phyloP scores from a whole-genome alignment of 139 green algal genomes.

The Picochlorum sp. region DNA sequence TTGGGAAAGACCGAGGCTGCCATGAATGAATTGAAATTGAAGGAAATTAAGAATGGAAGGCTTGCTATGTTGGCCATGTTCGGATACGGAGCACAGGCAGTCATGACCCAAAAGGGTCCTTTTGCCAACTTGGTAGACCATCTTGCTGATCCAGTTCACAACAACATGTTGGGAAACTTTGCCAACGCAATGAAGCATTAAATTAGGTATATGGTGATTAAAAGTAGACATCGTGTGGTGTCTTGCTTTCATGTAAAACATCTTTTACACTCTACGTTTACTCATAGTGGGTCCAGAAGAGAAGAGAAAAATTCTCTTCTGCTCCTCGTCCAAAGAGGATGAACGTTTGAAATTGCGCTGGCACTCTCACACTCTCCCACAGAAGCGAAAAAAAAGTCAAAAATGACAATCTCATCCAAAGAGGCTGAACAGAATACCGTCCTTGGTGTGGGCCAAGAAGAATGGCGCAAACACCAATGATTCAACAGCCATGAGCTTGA shows the following conservation, averaged over 20 bases:
- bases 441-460: conserved; percentile 54
- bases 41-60: conserved; percentile 95
- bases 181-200: conserved; percentile 16
- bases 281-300: no score
- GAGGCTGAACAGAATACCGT: conserved; percentile 38
- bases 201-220: not conserved
- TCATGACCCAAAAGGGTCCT: conserved; percentile 80
- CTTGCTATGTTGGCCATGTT: conserved; percentile 80
- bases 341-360: no score
- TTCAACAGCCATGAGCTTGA: conserved; percentile 99
- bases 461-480: conserved; percentile 81
- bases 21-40: conserved; percentile 70
- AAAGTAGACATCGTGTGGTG: no score
- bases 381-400: not conserved
- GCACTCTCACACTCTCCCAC: not conserved
- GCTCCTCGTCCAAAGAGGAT: no score
- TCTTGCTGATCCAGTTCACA: conserved; percentile 67
- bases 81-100: conserved; percentile 62
- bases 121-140: conserved; percentile 85
- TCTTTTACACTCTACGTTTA: no score
- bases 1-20: conserved; percentile 66
- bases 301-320: no score
- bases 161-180: conserved; percentile 94
- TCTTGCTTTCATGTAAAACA: no score
- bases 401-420: conserved; percentile 27